Percentiles rank a stretch among this genome's conserved stretches.
phyloP scores from a whole-genome alignment of 495 filamentous ascomycete species.

The Tuber magnatum region DNA sequence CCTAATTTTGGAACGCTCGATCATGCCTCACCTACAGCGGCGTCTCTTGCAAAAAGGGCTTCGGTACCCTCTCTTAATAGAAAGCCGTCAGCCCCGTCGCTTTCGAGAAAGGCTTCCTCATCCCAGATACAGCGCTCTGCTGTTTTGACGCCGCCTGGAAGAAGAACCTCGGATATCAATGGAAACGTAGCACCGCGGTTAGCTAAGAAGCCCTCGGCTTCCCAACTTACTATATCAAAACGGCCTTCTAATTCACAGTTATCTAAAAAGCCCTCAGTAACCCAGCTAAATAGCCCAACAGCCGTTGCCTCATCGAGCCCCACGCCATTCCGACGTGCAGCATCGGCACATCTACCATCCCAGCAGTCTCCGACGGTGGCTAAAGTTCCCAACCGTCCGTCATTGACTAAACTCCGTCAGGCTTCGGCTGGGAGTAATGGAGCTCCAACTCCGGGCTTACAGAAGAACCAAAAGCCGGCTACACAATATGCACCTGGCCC shows the following conservation, averaged over 20 bases:
- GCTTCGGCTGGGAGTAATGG: conserved; percentile 15
- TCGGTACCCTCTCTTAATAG: conserved; percentile 30
- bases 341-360: conserved; percentile 21
- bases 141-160: conserved; percentile 31
- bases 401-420: conserved; percentile 25
- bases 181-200: conserved; percentile 26
- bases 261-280: conserved; percentile 19
- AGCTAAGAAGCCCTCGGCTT: conserved; percentile 30
- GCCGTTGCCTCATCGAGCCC: conserved; percentile 20
- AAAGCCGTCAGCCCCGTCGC: conserved; percentile 27
- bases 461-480: conserved; percentile 8
- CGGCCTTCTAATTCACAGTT: conserved; percentile 34
- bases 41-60: conserved; percentile 32
- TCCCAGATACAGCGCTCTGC: conserved; percentile 26
- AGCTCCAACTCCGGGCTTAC: conserved; percentile 8
- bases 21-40: conserved; percentile 32
- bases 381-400: conserved; percentile 16
- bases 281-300: conserved; percentile 22
- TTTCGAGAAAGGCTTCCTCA: conserved; percentile 29
- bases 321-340: conserved; percentile 27
- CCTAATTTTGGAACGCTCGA: conserved; percentile 11
- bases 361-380: conserved; percentile 21
- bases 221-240: conserved; percentile 28
- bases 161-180: conserved; percentile 30
- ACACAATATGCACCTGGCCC: conserved; percentile 15